Percentiles rank a stretch among this genome's conserved stretches.
Conservation (phyloP, 129 eudicot species). For the Gnaphalium uliginosum region DNA sequence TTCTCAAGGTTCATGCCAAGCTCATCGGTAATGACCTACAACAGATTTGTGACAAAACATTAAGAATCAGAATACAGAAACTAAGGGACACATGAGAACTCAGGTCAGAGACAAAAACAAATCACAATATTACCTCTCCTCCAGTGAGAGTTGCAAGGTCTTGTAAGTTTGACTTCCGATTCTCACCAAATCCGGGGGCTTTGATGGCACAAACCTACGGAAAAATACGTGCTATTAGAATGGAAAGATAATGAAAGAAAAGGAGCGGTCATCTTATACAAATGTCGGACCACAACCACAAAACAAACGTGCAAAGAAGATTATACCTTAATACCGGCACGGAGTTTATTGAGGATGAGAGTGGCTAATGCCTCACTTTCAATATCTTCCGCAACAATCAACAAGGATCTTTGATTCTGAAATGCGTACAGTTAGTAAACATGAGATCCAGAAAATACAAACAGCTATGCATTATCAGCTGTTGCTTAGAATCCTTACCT, state of each 20-base stretch:
- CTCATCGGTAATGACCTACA: conserved; percentile 64
- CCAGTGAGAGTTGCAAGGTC: conserved; percentile 73
- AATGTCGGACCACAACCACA: background rate
- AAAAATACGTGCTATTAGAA: background rate
- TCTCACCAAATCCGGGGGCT: conserved; percentile 79
- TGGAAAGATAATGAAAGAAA: background rate
- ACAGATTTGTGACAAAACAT: background rate
- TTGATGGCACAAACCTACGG: conserved; percentile 68
- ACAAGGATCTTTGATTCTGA: conserved; percentile 63
- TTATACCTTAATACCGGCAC: conserved; percentile 69
- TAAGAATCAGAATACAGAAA: background rate
- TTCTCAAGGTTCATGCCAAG: conserved; percentile 66
- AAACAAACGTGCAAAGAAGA: no score
- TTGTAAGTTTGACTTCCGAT: conserved; percentile 60
- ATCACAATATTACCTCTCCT: conserved; percentile 44
- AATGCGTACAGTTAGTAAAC: background rate
- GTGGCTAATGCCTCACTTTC: conserved; percentile 79
- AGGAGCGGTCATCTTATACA: background rate
- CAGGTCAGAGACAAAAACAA: background rate
- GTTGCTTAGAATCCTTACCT: conserved; percentile 36
- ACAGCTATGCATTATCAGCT: background rate
- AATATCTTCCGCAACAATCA: conserved; percentile 80
- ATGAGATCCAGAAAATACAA: background rate
- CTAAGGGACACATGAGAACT: background rate
- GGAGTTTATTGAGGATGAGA: conserved; percentile 70